Percentiles rank a stretch among this genome's conserved stretches.
phyloP scores from a whole-genome alignment of 1,139 yeast genomes.

The Taphrina deformans region DNA sequence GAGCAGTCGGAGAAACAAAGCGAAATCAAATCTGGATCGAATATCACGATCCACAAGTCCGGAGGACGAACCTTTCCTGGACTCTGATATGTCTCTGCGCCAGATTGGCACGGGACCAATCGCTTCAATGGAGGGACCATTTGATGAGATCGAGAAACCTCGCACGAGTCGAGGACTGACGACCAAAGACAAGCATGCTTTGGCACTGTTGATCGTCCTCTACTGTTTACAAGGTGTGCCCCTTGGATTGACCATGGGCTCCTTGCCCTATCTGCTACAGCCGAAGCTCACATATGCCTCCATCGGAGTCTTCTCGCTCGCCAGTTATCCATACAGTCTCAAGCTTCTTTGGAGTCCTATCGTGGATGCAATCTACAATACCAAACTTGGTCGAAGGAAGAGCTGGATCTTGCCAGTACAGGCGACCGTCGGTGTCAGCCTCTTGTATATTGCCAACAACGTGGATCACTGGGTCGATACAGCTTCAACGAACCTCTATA shows the following conservation, averaged over 20 bases:
- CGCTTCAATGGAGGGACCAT: neutral
- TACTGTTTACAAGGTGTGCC: conserved; percentile 80
- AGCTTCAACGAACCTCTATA: conserved; percentile 32
- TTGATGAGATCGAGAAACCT: conserved; percentile 26
- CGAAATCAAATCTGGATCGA: neutral
- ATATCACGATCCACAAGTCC: neutral
- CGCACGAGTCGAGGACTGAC: conserved; percentile 19
- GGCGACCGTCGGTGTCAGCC: conserved; percentile 65
- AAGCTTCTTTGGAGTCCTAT: conserved; percentile 94
- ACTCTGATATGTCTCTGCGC: conserved; percentile 27
- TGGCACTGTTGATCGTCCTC: conserved; percentile 30
- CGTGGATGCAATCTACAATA: conserved; percentile 79
- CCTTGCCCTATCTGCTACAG: conserved; percentile 87
- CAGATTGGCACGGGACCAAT: conserved; percentile 4
- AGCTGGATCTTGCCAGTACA: conserved; percentile 97
- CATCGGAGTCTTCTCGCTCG: conserved; percentile 85
- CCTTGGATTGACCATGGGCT: conserved; percentile 92
- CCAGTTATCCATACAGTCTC: conserved; percentile 90
- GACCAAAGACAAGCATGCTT: conserved; percentile 29
- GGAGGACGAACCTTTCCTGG: neutral
- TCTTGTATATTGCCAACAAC: conserved; percentile 61
- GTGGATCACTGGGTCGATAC: conserved; percentile 58
- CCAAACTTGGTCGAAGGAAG: conserved; percentile 73
- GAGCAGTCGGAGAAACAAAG: conserved; percentile 8
- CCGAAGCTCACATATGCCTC: conserved; percentile 81